phyloP scores from a whole-genome alignment of 441 rosid species.

The Mallotus repandus region DNA sequence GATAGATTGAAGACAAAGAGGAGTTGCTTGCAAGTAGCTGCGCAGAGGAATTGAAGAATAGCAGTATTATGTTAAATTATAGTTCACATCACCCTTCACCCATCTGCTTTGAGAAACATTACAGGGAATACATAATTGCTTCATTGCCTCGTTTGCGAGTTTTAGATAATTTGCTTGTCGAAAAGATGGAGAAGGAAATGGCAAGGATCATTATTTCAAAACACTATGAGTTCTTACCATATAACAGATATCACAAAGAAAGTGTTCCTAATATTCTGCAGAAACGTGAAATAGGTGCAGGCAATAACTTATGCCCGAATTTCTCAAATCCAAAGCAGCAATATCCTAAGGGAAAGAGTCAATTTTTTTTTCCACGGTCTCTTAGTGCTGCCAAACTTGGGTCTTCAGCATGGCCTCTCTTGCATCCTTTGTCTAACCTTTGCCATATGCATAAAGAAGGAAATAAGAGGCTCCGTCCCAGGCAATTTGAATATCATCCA shows the following conservation, averaged over 20 bases:
- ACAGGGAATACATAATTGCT: slow-evolving; percentile 75
- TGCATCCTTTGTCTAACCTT: slow-evolving; percentile 56
- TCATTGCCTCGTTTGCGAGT: slow-evolving; percentile 72
- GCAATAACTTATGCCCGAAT: slow-evolving; percentile 27
- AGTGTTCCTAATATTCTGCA: slow-evolving; percentile 59
- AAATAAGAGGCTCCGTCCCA: slow-evolving; percentile 58
- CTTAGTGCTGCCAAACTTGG: slow-evolving; percentile 88
- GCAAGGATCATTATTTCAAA: slow-evolving; percentile 51
- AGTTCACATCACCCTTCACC: slow-evolving; percentile 62
- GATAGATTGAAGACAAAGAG: slow-evolving; percentile 30
- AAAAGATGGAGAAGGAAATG: slow-evolving; percentile 63
- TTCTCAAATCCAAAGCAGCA: slow-evolving; percentile 32
- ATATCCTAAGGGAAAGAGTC: slow-evolving; percentile 45
- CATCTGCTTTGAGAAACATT: slow-evolving; percentile 84
- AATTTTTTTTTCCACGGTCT: slow-evolving; percentile 54
- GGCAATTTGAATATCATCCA: slow-evolving; percentile 98
- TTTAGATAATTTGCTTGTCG: slow-evolving; percentile 66
- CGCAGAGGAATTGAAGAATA: slow-evolving; percentile 22
- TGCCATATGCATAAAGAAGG: slow-evolving; percentile 38
- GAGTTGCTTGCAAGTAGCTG: slow-evolving; percentile 7
- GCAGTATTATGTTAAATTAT: slow-evolving; percentile 23
- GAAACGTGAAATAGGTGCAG: slow-evolving; percentile 69
- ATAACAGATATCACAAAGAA: slow-evolving; percentile 62
- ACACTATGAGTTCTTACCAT: slow-evolving; percentile 73
- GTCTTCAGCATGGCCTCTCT: slow-evolving; percentile 70